Base-by-base conservation (phyloP, 805 yeast species). In the Torulaspora delbrueckii region DNA sequence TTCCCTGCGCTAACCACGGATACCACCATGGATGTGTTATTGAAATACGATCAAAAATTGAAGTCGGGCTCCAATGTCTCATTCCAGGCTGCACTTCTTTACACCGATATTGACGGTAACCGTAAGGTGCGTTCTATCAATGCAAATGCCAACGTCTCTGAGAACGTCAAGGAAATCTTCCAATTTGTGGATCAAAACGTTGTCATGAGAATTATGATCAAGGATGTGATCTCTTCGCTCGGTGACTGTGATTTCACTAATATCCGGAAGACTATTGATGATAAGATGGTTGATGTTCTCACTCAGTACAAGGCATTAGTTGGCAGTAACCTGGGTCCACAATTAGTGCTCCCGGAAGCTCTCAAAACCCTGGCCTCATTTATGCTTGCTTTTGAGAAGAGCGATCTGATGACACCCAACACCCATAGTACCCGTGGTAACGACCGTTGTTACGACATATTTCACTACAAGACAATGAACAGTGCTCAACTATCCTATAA, bases 101-200 rank as follows among this genome's bases (percentile, higher is more conserved):
- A 89, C 62, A 90, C 97, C 0, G 85, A 88, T 38, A 59, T 73
- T 2, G 73, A 74, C 39, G 99, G 99, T 18, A 67, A 73, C 7
- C 72, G 97, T 53, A 83, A 86, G 56, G 91, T 93, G 12, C 76
- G 99, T 51, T 89, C 89, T n/a, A 76, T 86, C 40, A 93, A 93
- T 59, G 70, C 81, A 46, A 83, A 84, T n/a, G 78, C 86, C 38
- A 86, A 95, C 0, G 90, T 87, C 12, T 79, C 93, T 1, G 84
- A 82, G 49, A 75, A 86, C 44, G 68, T 84, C 34, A 76, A 76
- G 40, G 89, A 84, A 45, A 82, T 88, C 5, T 86, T 86, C 67
- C 78, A 81, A 43, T 86, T 83, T 63, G 82, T 84, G 8, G 96
- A 89, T 58, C 87, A 86, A 58, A 90, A 84, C 54, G 75, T 82